Evolutionary conservation across 371 early-diverging fungal genomes (phyloP), one percentile per base, ranked within the genome.

Genomic region (Capillidium heterosporum): DNA sequence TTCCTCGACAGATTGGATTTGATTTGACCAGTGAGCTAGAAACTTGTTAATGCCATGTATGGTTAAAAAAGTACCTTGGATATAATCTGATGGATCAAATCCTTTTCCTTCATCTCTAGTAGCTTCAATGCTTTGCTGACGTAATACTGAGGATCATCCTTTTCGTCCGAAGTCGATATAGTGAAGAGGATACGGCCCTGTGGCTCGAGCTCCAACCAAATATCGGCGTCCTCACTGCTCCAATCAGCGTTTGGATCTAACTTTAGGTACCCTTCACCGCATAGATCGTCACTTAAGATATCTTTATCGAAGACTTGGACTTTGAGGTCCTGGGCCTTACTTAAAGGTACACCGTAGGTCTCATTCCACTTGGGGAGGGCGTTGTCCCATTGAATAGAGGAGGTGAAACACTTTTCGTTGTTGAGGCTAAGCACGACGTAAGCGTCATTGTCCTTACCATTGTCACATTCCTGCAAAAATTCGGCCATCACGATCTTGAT

Each of bases 281-380:
- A 91, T 19, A 84, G 75, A 56, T 90, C 82, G 62, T 90, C 85
- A n/a, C 74, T 73, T 27, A 87, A 67, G 55, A 86, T 71, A 61
- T 86, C 87, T 63, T 81, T 71, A 65, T 89, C 82, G 60, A 77
- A 82, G 2, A 89, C 80, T 11, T 79, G 68, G 1, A 87, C 75
- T 32, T 81, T 71, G 19, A 87, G 71, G 48, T 75, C 68, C 1
- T 72, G 67, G 3, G 79, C 78, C 59, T 28, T 74, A 61, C 43
- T 73, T 66, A 86, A 68, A 56, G 75, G 73, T 1, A 89, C 67
- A 57, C 90, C 81, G 67, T 87, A 90, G 17, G 82, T 74, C 66
- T 94, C 87, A 62, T 94, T 89, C 95, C 95, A 92, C 4, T 85
- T 78, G 11, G 91, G 91, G 59, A 87, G 89, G 21, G 87, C 60